Base-by-base conservation (phyloP, 139 green algal genomes). In the Eudorina sp. region DNA sequence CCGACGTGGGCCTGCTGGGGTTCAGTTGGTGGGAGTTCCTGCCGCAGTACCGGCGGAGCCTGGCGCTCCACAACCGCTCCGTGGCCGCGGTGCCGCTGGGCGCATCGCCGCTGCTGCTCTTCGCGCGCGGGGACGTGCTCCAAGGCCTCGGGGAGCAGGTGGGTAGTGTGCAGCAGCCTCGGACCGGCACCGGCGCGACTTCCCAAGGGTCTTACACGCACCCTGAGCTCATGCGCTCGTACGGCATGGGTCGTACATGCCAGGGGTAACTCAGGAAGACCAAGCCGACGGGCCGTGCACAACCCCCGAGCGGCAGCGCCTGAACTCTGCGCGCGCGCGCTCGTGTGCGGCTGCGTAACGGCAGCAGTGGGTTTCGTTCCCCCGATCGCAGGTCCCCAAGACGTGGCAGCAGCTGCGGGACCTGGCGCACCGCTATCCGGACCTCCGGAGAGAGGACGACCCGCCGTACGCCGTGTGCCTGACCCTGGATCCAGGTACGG, bases 381-480 rank as follows among this genome's bases (percentile, higher is more conserved):
- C n/a, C n/a, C n/a, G n/a, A n/a, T 21, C 27, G 6, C 25, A 41
- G 73, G 45, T 43, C 14, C 73, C 73, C 4, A 27, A 19, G 3
- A 43, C 73, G 1, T 81, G 73, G 73, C 73, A 81, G 73, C 25
- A 62, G 29, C 73, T 81, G 27, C 1, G 27, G 29, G 29, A 3
- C 7, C 60, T 60, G 3, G 73, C 73, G 29, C 16, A 29, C 29
- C 45, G 11, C 1, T 81, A 81, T 45, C 29, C 2, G 25, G 29
- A 6, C n/a, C 0, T 36, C 2, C 43, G 45, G 29, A 43, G 45
- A 6, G 19, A 41, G 2, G 27, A 5, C 6, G 45, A 81, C 29
- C 73, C 73, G 4, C 45, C 27, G 2, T 27, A 81, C 73, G 73
- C 73, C 19, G 43, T 81, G 29, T 81, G 73, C 45, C 73, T 81